Conservation (phyloP, 148 eudicot species). For the Tetragonia tetragonoides region DNA sequence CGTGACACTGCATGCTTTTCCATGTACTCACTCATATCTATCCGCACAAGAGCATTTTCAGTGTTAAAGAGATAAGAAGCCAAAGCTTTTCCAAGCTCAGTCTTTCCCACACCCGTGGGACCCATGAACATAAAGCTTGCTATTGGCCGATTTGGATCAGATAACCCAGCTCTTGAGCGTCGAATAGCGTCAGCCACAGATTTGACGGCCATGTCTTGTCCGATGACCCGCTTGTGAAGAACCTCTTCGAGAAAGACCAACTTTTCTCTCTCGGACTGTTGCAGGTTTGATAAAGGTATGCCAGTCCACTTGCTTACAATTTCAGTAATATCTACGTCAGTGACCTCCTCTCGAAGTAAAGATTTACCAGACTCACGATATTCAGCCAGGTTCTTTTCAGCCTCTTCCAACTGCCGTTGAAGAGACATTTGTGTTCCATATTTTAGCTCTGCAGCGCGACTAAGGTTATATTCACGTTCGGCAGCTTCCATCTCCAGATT, state of each 20-base stretch:
- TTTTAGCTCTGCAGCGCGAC: slow-evolving; percentile 93
- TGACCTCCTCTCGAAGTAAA: slow-evolving; percentile 95
- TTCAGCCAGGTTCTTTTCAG: slow-evolving; percentile 84
- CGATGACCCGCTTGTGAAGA: slow-evolving; percentile 85
- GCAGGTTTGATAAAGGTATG: slow-evolving; percentile 95
- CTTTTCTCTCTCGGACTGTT: slow-evolving; percentile 83
- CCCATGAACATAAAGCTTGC: slow-evolving; percentile 99
- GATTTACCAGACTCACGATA: slow-evolving; percentile 93
- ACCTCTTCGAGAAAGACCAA: slow-evolving; percentile 80
- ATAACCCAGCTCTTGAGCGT: slow-evolving; percentile 92
- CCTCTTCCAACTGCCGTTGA: slow-evolving; percentile 73
- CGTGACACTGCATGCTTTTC: slow-evolving; percentile 87
- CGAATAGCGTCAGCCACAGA: slow-evolving; percentile 95
- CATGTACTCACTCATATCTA: slow-evolving; percentile 97
- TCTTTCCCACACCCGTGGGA: slow-evolving; percentile 95
- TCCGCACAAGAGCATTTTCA: slow-evolving; percentile 85
- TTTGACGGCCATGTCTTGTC: slow-evolving; percentile 85
- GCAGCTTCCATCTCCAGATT: slow-evolving; percentile 94
- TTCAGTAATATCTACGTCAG: slow-evolving; percentile 84
- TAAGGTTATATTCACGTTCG: slow-evolving; percentile 89
- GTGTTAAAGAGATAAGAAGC: slow-evolving; percentile 84
- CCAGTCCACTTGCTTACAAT: slow-evolving; percentile 99
- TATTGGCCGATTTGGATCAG: slow-evolving; percentile 90
- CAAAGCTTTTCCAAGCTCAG: slow-evolving; percentile 83
- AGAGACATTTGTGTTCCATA: slow-evolving; percentile 87